A percentile compares a stretch with the other conserved stretches of the same genome.
phyloP scores from a whole-genome alignment of 2,329 filamentous ascomycete species.

The Leptographium wingfieldii region DNA sequence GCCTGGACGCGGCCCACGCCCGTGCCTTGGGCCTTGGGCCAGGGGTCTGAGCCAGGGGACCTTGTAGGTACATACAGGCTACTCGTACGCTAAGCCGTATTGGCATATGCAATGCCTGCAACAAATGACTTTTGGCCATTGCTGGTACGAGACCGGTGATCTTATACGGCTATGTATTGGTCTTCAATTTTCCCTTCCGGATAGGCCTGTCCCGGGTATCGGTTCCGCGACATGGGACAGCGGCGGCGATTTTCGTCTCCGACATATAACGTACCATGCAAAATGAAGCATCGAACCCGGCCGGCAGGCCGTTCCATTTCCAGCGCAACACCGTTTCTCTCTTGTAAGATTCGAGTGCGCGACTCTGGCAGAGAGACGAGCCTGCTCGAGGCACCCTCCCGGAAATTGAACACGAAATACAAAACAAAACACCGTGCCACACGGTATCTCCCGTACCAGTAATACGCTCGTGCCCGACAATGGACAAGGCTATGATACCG shows the following conservation, averaged over 20 bases:
- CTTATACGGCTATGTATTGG: not conserved
- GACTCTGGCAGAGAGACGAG: no score
- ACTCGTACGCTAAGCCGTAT: constrained; percentile 3
- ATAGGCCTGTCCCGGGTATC: constrained; percentile 10
- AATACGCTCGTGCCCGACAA: no score
- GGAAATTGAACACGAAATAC: no score
- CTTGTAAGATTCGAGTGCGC: no score
- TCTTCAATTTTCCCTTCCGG: not conserved
- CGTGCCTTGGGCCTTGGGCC: not conserved
- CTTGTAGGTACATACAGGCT: not conserved
- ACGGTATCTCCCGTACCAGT: no score
- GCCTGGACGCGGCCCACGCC: not conserved
- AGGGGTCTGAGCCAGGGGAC: not conserved
- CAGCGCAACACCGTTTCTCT: no score
- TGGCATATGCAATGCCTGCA: not conserved
- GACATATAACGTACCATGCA: not conserved
- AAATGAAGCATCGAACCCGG: not conserved
- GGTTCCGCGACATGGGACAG: constrained; percentile 9
- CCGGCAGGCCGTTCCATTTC: no score
- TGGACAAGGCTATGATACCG: no score
- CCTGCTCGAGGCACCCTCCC: no score
- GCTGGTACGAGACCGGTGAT: no score
- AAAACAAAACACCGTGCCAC: no score
- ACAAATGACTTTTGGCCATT: not conserved
- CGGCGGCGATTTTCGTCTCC: not conserved